A percentile compares a stretch with the other conserved stretches of the same genome.
phyloP scores from a whole-genome alignment of 2,329 filamentous ascomycete genomes.

The Diaporthe vexans region DNA sequence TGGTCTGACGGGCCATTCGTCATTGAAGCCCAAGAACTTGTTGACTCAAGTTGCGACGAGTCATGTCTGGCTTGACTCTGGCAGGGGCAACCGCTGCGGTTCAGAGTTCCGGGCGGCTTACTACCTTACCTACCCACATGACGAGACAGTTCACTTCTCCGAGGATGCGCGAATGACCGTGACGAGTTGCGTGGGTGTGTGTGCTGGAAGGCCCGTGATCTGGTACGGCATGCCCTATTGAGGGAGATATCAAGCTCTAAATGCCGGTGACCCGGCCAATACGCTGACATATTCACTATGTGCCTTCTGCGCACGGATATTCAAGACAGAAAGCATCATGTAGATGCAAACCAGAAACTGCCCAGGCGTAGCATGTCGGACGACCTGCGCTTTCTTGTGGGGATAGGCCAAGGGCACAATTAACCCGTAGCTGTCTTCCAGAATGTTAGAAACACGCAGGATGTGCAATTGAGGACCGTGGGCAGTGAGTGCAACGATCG shows the following conservation, averaged over 20 bases:
- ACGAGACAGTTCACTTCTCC: not conserved
- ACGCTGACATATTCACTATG: not conserved
- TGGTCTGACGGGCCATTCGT: conserved; percentile 19
- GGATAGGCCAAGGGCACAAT: not conserved
- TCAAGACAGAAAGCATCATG: not conserved
- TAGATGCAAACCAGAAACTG: not conserved
- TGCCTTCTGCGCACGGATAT: not conserved
- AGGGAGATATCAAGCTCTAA: not conserved
- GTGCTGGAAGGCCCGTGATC: not conserved
- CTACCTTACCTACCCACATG: not conserved
- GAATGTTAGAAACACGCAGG: not conserved
- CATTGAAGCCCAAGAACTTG: not conserved
- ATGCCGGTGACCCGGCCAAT: not conserved
- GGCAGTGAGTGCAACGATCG: no score
- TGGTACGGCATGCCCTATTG: not conserved
- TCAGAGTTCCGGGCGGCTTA: not conserved
- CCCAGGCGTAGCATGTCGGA: not conserved
- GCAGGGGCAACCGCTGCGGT: conserved; percentile 5
- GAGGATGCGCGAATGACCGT: not conserved
- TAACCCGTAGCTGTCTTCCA: not conserved
- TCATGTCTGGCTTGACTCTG: conserved; percentile 20
- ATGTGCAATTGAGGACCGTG: not conserved
- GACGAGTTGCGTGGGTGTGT: not conserved
- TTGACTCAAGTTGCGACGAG: conserved; percentile 26
- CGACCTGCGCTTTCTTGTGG: not conserved